These are phyloP conservation scores for Immersiporthe knoxdaviesiana DNA, from an alignment of 2,329 filamentous ascomycete species.

Conservation along the genomic window DNA sequence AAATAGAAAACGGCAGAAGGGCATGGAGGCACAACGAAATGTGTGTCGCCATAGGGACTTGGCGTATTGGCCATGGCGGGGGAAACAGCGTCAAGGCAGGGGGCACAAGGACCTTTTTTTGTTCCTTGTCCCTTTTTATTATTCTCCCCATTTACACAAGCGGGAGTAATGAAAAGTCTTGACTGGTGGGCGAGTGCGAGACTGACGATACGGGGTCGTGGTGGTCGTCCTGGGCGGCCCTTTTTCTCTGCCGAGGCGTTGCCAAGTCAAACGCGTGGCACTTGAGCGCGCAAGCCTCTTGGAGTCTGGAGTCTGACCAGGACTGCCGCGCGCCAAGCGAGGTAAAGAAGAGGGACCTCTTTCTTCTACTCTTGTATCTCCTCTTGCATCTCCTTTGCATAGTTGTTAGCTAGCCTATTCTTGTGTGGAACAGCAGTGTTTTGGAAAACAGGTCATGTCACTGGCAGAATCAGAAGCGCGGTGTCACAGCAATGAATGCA, in stretches of 20 bases:
- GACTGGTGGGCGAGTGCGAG: neutral
- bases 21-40: neutral
- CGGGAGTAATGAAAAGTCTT: neutral
- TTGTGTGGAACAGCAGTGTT: neutral
- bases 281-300: neutral
- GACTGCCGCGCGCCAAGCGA: slow-evolving; percentile 1
- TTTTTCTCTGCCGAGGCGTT: neutral
- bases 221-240: slow-evolving; percentile 7
- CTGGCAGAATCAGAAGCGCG: neutral
- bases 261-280: slow-evolving; percentile 29
- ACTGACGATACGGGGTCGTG: neutral
- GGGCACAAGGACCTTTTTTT: neutral
- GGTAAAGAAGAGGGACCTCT: neutral
- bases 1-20: neutral
- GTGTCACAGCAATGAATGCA: neutral
- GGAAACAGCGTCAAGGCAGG: neutral
- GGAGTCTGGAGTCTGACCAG: neutral
- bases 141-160: neutral
- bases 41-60: neutral
- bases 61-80: slow-evolving; percentile 1
- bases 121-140: neutral
- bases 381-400: neutral
- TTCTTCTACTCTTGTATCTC: neutral
- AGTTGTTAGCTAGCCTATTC: neutral
- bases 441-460: too few species aligned